Percentiles rank a stretch among this genome's conserved stretches.
phyloP scores from a whole-genome alignment of 345 rosid genomes.

The Combretum micranthum region DNA sequence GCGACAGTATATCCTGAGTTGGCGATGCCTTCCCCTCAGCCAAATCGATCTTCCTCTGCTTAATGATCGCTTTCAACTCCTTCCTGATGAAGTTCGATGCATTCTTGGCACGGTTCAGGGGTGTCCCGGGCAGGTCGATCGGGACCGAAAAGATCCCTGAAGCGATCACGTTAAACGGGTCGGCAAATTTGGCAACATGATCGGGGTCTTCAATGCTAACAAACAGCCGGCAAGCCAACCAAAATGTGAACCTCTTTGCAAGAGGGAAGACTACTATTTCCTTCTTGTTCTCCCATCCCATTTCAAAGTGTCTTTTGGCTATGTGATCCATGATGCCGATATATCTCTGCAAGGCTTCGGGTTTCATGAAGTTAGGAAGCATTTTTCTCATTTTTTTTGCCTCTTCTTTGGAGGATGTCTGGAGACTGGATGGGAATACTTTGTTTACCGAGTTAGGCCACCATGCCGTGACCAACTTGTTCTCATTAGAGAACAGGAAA shows the following conservation, averaged over 20 bases:
- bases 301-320: conserved; percentile 19
- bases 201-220: conserved; percentile 23
- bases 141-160: conserved; percentile 24
- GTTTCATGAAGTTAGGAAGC: conserved; percentile 30
- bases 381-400: conserved; percentile 23
- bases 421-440: conserved; percentile 24
- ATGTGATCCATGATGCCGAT: conserved; percentile 23
- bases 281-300: conserved; percentile 18
- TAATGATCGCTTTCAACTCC: conserved; percentile 24
- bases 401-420: conserved; percentile 25
- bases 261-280: conserved; percentile 26
- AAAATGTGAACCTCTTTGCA: conserved; percentile 28
- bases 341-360: conserved; percentile 26
- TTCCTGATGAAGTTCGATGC: conserved; percentile 25
- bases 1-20: conserved; percentile 25
- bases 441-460: conserved; percentile 36
- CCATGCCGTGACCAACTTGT: conserved; percentile 29
- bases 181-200: conserved; percentile 16
- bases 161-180: conserved; percentile 14
- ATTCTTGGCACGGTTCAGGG: conserved; percentile 18
- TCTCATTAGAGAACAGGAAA: conserved; percentile 35
- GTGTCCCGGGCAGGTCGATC: conserved; percentile 27
- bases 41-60: conserved; percentile 20
- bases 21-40: conserved; percentile 13
- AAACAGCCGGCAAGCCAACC: conserved; percentile 24